Percentiles rank a stretch among this genome's conserved stretches.
phyloP scores from a whole-genome alignment of 352 stramenopile species.

The Globisporangium orthogonon region DNA sequence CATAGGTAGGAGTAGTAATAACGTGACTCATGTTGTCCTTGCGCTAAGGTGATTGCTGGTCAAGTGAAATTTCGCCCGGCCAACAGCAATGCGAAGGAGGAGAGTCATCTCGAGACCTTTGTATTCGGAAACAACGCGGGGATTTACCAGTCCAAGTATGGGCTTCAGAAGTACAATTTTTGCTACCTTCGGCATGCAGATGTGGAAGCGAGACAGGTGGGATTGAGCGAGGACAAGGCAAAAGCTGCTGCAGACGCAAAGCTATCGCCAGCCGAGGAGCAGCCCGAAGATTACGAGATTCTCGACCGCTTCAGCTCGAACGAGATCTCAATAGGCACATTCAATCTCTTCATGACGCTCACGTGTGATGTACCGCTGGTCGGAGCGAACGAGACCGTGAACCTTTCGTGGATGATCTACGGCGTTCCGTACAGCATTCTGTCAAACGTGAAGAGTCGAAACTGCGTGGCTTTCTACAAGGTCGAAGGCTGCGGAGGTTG shows the following conservation, averaged over 20 bases:
- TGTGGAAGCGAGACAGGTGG: slow-evolving; percentile 19
- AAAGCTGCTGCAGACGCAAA: slow-evolving; percentile 16
- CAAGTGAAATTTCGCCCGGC: slow-evolving; percentile 47
- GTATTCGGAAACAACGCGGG: slow-evolving; percentile 45
- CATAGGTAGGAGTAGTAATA: background rate
- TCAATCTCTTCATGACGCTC: slow-evolving; percentile 60
- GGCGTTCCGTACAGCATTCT: slow-evolving; percentile 41
- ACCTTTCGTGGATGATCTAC: slow-evolving; percentile 51
- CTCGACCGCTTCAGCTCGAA: slow-evolving; percentile 46
- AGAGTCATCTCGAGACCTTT: slow-evolving; percentile 28
- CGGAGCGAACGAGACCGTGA: slow-evolving; percentile 33
- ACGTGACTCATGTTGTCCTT: background rate
- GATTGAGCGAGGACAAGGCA: slow-evolving; percentile 14
- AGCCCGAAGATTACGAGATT: slow-evolving; percentile 30
- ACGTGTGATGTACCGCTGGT: slow-evolving; percentile 41
- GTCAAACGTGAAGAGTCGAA: slow-evolving; percentile 35
- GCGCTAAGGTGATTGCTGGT: slow-evolving; percentile 29
- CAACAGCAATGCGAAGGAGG: slow-evolving; percentile 25
- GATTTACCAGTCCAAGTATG: slow-evolving; percentile 62
- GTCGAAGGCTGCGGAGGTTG: slow-evolving; percentile 25
- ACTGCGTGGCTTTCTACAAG: slow-evolving; percentile 56
- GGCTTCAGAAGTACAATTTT: slow-evolving; percentile 53
- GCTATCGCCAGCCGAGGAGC: slow-evolving; percentile 6
- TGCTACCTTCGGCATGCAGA: slow-evolving; percentile 41
- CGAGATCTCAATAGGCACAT: slow-evolving; percentile 45